phyloP scores from a whole-genome alignment of 495 filamentous ascomycete genomes.

The Pyronema omphalodes region DNA sequence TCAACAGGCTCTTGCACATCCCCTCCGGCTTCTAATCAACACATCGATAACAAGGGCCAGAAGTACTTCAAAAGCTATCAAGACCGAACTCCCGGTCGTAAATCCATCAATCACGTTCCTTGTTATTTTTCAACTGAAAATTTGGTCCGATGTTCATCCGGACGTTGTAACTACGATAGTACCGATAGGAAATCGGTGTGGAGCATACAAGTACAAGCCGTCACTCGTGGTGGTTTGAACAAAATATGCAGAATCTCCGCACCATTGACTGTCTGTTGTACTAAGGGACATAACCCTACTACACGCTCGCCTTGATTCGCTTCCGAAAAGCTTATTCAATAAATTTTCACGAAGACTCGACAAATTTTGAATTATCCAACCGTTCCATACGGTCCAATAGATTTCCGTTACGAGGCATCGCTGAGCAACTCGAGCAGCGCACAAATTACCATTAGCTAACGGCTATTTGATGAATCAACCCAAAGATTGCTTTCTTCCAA shows the following conservation, averaged over 20 bases:
- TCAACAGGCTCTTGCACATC: slow-evolving; percentile 3
- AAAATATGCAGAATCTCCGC: slow-evolving; percentile 25
- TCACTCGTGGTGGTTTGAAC: neutral
- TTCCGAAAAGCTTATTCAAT: no score
- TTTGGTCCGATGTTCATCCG: no score
- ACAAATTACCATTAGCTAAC: slow-evolving; percentile 23
- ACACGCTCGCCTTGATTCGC: slow-evolving; percentile 24
- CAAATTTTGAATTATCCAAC: slow-evolving; percentile 24
- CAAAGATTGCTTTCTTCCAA: no score
- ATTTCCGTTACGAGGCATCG: slow-evolving; percentile 24
- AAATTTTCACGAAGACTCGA: slow-evolving; percentile 21
- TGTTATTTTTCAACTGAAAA: no score
- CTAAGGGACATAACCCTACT: slow-evolving; percentile 24
- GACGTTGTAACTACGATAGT: no score
- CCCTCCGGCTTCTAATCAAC: neutral
- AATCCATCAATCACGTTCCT: slow-evolving; percentile 16
- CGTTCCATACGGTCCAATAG: slow-evolving; percentile 24
- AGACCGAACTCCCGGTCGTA: slow-evolving; percentile 8
- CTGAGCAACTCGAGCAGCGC: slow-evolving; percentile 22
- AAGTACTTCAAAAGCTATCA: slow-evolving; percentile 4
- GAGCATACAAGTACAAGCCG: no score
- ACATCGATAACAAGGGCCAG: neutral
- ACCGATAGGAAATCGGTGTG: neutral
- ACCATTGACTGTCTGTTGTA: slow-evolving; percentile 14
- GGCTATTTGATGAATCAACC: slow-evolving; percentile 22